Conservation (phyloP, 2,329 filamentous ascomycete genomes). For the Pseudocercospora cruenta region DNA sequence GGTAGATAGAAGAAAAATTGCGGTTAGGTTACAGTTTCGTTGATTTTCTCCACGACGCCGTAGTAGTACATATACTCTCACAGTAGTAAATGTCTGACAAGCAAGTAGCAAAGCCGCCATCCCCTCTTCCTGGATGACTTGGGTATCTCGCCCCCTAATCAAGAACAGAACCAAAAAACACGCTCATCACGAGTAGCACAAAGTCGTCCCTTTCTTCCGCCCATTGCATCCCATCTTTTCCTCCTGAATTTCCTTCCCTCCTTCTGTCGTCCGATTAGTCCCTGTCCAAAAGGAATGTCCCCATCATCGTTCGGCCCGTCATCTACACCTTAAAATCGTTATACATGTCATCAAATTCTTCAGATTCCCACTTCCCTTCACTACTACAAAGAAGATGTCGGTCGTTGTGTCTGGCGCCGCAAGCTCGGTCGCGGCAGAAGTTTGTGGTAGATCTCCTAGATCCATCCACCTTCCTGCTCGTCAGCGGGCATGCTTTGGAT, state of each 20-base stretch:
- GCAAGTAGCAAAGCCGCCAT: slow-evolving; percentile 11
- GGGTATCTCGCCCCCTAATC: slow-evolving; percentile 11
- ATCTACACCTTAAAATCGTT: neutral
- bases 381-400: neutral
- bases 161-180: slow-evolving; percentile 5
- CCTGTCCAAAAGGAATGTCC: neutral
- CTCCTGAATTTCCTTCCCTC: neutral
- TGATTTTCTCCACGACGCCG: neutral
- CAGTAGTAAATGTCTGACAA: neutral
- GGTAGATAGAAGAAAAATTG: neutral
- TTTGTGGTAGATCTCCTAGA: slow-evolving; percentile 1
- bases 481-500: slow-evolving; percentile 13
- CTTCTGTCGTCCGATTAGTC: neutral
- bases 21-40: neutral
- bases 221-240: neutral
- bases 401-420: neutral
- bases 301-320: neutral
- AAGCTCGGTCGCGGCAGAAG: neutral
- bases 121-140: slow-evolving; percentile 8
- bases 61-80: slow-evolving; percentile 2
- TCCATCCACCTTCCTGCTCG: slow-evolving; percentile 20
- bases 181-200: neutral
- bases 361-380: neutral
- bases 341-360: neutral
- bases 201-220: neutral